Base-by-base conservation (phyloP, 345 rosid species). In the Passiflora organensis region DNA sequence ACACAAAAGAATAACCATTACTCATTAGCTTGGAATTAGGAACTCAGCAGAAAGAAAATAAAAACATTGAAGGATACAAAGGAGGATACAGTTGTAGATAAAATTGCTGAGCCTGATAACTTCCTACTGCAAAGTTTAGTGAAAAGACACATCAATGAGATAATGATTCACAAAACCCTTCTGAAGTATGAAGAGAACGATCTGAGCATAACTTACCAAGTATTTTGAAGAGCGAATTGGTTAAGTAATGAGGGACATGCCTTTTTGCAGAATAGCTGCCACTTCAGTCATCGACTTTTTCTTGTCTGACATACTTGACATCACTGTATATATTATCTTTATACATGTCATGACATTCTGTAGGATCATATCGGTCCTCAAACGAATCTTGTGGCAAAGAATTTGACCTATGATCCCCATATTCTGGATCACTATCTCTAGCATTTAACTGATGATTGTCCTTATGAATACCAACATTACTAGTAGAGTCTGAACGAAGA, bases 361-460 rank as follows among this genome's bases (percentile, higher is more conserved):
- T 69, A 53, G 96, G 99, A 74, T 81, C 70, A 67, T 93, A 86
- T 72, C 99, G 73, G 77, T 89, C 95, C 47, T 76, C 86, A 77
- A 86, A 86, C 54, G 65, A 65, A 67, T 67, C 63, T 38, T 72
- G 66, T 16, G 38, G 60, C 47, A 14, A 16, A 42, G 63, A 20
- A 39, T 67, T 63, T 44, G 74, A 60, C 56, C 48, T 56, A 49
- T 37, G 65, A 46, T 72, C 60, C 14, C 58, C 72, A 57, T 49
- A 63, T 58, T 62, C 71, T 53, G 10, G 59, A 56, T 25, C 47
- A 39, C 63, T 74, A 43, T 69, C 68, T 39, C 66, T 66, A 42
- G 2, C 38, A 62, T 51, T 69, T 17, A 52, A 64, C 22, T 56
- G 69, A 44, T 37, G 21, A 45, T 48, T 44, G 56, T 64, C 54